A percentile compares a stretch with the other conserved stretches of the same genome.
These are phyloP conservation scores for Tagetes erecta DNA, from an alignment of 129 eudicot species.

Conservation along the genomic window DNA sequence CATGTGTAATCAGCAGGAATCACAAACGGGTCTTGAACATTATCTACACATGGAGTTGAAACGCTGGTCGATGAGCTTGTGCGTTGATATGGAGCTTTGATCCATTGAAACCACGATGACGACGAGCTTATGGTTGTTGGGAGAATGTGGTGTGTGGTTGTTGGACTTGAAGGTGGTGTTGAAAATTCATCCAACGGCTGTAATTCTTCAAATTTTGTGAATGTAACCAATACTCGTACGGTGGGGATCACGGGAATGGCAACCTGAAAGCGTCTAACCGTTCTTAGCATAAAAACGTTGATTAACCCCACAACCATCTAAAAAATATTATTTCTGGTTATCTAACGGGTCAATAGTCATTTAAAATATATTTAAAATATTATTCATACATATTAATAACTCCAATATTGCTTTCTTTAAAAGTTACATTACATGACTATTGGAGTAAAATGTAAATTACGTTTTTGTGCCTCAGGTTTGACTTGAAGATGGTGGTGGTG, in stretches of 20 bases:
- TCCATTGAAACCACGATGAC: conserved; percentile 83
- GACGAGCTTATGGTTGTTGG: conserved; percentile 35
- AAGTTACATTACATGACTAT: not conserved
- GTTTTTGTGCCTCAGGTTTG: too few relatives aligned
- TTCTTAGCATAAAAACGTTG: not conserved
- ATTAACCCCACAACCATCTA: too few relatives aligned
- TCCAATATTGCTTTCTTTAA: not conserved
- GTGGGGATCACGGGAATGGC: conserved; percentile 89
- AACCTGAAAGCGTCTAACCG: conserved; percentile 44
- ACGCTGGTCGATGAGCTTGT: conserved; percentile 50
- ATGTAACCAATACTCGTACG: conserved; percentile 74
- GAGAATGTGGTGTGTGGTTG: conserved; percentile 42
- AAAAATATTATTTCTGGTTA: too few relatives aligned
- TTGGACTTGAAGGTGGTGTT: conserved; percentile 88
- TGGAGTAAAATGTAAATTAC: too few relatives aligned
- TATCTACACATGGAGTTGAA: conserved; percentile 45
- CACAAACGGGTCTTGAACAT: conserved; percentile 54
- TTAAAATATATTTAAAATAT: not conserved
- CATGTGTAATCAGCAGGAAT: conserved; percentile 38
- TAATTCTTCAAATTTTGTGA: conserved; percentile 81
- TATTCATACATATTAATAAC: not conserved
- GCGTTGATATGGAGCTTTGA: conserved; percentile 63
- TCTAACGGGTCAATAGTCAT: not conserved
- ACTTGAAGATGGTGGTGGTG: too few relatives aligned
- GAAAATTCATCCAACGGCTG: conserved; percentile 72